Evolutionary conservation across 2,329 filamentous ascomycete species (phyloP).

Genomic region (Hawksworthiomyces lignivorus): DNA sequence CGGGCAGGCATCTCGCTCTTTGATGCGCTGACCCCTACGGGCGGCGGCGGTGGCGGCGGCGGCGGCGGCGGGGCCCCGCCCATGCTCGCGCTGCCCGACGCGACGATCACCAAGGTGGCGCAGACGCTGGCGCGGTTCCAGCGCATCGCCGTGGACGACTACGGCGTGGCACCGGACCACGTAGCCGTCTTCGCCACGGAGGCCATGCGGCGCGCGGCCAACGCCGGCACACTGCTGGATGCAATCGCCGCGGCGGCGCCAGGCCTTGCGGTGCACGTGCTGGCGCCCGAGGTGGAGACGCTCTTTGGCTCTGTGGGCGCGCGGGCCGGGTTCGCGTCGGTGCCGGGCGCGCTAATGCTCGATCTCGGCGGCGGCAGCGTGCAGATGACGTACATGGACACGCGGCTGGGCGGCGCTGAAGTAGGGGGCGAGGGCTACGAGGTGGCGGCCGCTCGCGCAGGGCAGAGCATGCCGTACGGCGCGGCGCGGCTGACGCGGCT

Average conservation of each 20-base stretch:
- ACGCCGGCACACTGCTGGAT: constrained; percentile 59
- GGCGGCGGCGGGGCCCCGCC: not conserved
- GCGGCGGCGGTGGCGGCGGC: constrained; percentile 11
- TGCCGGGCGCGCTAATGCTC: constrained; percentile 67
- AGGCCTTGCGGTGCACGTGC: constrained; percentile 62
- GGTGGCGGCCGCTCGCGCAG: constrained; percentile 43
- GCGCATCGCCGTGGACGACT: constrained; percentile 55
- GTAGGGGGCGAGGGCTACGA: constrained; percentile 44
- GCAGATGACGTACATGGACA: constrained; percentile 57
- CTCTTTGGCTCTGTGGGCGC: constrained; percentile 77
- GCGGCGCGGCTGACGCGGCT: constrained; percentile 49
- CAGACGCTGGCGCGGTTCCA: constrained; percentile 63
- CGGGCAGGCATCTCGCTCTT: constrained; percentile 79
- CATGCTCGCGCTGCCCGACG: constrained; percentile 34
- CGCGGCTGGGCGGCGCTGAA: constrained; percentile 25
- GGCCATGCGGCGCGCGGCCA: constrained; percentile 73
- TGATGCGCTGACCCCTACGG: constrained; percentile 55
- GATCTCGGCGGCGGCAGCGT: constrained; percentile 72
- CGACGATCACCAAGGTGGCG: constrained; percentile 60
- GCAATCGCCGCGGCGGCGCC: constrained; percentile 53
- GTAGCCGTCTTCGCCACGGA: constrained; percentile 79
- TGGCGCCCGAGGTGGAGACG: constrained; percentile 75
- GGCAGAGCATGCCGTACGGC: constrained; percentile 53
- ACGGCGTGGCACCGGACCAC: constrained; percentile 56
- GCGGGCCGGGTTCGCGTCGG: constrained; percentile 60